Evolutionary conservation across 495 filamentous ascomycete species (phyloP).

Genomic region (Penicillium dipodomyicola): DNA sequence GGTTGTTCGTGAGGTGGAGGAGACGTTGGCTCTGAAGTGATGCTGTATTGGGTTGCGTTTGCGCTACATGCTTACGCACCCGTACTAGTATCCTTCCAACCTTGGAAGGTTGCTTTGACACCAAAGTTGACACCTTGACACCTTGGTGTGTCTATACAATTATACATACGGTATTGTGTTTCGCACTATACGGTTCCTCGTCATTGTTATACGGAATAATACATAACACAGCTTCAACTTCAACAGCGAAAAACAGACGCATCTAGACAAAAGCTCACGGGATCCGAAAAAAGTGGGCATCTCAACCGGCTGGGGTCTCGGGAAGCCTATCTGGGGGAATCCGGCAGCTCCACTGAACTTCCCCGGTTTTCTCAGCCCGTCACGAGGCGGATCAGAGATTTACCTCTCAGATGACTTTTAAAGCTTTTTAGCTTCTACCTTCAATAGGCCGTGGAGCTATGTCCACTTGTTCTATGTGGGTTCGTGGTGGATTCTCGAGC

Average conservation of each 20-base stretch:
- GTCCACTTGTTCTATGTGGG: background rate
- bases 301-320: slow-evolving; percentile 10
- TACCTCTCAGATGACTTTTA: slow-evolving; percentile 14
- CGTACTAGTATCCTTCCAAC: background rate
- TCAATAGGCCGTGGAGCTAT: background rate
- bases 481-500: slow-evolving; percentile 9
- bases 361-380: slow-evolving; percentile 8
- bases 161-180: slow-evolving; percentile 17
- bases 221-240: slow-evolving; percentile 9
- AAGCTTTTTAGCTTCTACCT: background rate
- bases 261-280: slow-evolving; percentile 3
- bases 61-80: background rate
- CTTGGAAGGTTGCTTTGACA: no score
- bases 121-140: background rate
- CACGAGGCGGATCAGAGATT: slow-evolving; percentile 23
- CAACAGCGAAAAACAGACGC: slow-evolving; percentile 9
- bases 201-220: slow-evolving; percentile 25
- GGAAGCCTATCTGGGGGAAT: slow-evolving; percentile 32
- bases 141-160: background rate
- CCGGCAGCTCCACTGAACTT: slow-evolving; percentile 16
- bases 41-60: background rate
- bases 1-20: slow-evolving; percentile 67
- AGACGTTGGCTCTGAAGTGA: slow-evolving; percentile 23
- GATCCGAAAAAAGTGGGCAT: slow-evolving; percentile 1
- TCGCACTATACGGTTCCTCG: slow-evolving; percentile 23